phyloP scores from a whole-genome alignment of 108 stramenopile genomes.

The Poteriospumella lacustris region DNA sequence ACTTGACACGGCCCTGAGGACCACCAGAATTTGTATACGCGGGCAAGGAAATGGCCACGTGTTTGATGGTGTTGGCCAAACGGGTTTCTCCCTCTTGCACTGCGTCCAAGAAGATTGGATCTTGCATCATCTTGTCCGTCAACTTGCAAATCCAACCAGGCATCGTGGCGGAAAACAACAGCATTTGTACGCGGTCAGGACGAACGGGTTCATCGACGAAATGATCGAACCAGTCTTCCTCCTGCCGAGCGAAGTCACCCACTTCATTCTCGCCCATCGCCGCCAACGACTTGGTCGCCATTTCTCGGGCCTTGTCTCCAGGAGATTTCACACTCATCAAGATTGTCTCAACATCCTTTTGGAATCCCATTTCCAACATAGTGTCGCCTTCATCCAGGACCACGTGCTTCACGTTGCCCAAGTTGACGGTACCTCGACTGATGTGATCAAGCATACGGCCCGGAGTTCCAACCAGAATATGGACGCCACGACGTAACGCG shows the following conservation, averaged over 20 bases:
- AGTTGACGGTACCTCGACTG: slow-evolving; percentile 78
- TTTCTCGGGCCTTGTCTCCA: not conserved
- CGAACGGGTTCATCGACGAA: not conserved
- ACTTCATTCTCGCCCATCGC: not conserved
- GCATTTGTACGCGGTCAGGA: slow-evolving; percentile 61
- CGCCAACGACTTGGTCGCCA: not conserved
- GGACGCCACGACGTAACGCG: slow-evolving; percentile 75
- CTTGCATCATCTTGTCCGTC: slow-evolving; percentile 70
- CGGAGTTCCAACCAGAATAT: slow-evolving; percentile 95
- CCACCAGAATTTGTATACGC: too few relatives aligned
- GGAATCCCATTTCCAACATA: slow-evolving; percentile 99
- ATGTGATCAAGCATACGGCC: slow-evolving; percentile 95
- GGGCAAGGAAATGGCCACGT: not conserved
- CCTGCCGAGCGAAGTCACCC: too few relatives aligned
- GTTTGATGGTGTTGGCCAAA: not conserved
- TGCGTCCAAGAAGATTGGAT: slow-evolving; percentile 76
- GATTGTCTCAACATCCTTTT: slow-evolving; percentile 91
- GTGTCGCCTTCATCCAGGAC: slow-evolving; percentile 99
- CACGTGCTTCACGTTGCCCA: slow-evolving; percentile 68
- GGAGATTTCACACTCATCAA: slow-evolving; percentile 41
- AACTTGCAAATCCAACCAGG: slow-evolving; percentile 91
- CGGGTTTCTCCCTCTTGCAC: slow-evolving; percentile 13
- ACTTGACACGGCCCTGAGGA: not conserved
- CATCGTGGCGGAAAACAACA: slow-evolving; percentile 96
- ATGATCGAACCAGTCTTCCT: too few relatives aligned